Base-by-base conservation (phyloP, 768 basidiomycete species). In the Mycena vulgaris region DNA sequence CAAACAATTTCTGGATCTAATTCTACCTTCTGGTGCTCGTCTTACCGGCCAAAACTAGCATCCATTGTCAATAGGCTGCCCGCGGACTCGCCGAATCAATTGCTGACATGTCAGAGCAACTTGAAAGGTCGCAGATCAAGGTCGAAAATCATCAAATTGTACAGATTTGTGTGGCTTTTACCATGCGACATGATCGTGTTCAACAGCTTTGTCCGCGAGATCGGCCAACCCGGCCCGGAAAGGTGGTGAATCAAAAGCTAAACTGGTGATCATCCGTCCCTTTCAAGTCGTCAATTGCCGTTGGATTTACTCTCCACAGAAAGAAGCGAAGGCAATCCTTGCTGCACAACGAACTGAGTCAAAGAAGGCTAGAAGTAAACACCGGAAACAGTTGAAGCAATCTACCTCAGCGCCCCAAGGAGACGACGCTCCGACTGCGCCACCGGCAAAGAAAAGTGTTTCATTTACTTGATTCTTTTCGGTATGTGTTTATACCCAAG, bases 21-120 rank as follows among this genome's bases (percentile, higher is more conserved):
- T 72, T 64, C 82, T 84, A 74, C 13, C 63, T n/a, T 21, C 47
- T 17, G 14, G 19, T 33, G 6, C 16, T 21, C 42, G 9, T 52
- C 53, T 40, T 2, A 21, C 27, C 25, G 19, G 9, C 49, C n/a
- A 17, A n/a, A 25, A 39, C 25, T 68, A 37, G 52, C 33, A 45
- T 67, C 68, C 66, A 62, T 68, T 62, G 48, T 56, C 49, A 64
- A 63, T 71, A 89, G 89, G 87, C 88, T 69, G 83, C 84, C 6
- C 71, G 87, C 67, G 78, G 77, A 57, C 77, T 89, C 16, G 89
- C 88, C 21, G 74, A 79, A 68, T 83, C 83, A 40, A 87, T 89
- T 75, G 84, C 79, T 23, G 75, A 75, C 37, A 74, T 70, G 17
- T 84, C 87, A 68, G 88, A 89, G 77, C 75, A n/a, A n/a, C n/a